Percentiles rank a stretch among this genome's conserved stretches.
phyloP scores from a whole-genome alignment of 257 asterid species.

The Gentiana straminea region DNA sequence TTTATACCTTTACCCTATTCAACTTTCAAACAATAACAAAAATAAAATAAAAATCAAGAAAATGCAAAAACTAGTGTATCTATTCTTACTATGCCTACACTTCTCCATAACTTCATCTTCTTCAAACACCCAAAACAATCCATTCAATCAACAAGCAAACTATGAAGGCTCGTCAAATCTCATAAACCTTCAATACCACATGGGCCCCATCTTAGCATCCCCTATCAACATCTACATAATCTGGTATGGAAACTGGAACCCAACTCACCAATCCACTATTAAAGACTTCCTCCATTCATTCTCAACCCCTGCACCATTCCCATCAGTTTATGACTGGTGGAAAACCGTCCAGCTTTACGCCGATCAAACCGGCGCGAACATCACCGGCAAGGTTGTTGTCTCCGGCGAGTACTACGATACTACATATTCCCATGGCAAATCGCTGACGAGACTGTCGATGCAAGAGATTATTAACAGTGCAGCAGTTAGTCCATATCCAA shows the following conservation, averaged over 20 bases:
- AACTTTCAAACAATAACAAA: no score
- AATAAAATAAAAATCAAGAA: no score
- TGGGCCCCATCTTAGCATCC: conserved; percentile 73
- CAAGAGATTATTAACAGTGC: conserved; percentile 34
- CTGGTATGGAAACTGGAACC: conserved; percentile 71
- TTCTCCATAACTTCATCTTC: no score
- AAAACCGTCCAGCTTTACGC: conserved; percentile 45
- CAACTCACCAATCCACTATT: conserved; percentile 48
- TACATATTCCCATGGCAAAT: conserved; percentile 42
- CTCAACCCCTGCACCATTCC: conserved; percentile 39
- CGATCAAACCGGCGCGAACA: conserved; percentile 51
- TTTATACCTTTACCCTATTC: no score
- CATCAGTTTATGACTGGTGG: conserved; percentile 82
- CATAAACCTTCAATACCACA: conserved; percentile 59
- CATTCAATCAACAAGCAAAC: conserved; percentile 9
- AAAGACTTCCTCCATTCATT: conserved; percentile 47
- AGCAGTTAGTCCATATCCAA: conserved; percentile 17
- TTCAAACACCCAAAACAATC: no score
- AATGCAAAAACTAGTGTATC: no score
- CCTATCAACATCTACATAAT: conserved; percentile 49
- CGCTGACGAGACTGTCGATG: conserved; percentile 44
- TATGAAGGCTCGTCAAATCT: conserved; percentile 69
- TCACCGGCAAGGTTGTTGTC: conserved; percentile 26
- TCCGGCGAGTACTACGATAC: conserved; percentile 41
- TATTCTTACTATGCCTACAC: no score